These are phyloP conservation scores for Ascocoryne sarcoides DNA, from an alignment of 2,329 filamentous ascomycete species.

Conservation along the genomic window DNA sequence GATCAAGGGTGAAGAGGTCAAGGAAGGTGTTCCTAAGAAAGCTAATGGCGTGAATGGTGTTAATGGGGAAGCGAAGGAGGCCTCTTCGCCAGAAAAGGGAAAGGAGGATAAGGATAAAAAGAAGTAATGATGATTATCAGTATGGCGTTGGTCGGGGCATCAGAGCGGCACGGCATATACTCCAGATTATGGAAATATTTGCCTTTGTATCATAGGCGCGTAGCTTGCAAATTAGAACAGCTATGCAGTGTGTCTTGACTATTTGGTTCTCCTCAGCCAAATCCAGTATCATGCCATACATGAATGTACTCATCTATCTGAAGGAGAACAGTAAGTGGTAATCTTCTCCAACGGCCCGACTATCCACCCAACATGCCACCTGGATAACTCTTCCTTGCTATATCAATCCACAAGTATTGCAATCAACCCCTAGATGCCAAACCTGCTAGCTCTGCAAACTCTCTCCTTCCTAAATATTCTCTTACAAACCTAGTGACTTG, in stretches of 20 bases:
- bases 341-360: no score
- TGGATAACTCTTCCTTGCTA: no score
- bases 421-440: no score
- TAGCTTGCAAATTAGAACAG: slow-evolving; percentile 23
- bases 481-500: no score
- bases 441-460: no score
- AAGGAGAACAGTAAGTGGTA: no score
- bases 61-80: slow-evolving; percentile 40
- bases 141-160: slow-evolving; percentile 19
- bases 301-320: no score
- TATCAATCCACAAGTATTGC: no score
- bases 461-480: no score
- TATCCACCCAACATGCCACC: no score
- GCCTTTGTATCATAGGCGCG: slow-evolving; percentile 29
- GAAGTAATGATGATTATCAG: slow-evolving; percentile 25
- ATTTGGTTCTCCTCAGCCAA: no score
- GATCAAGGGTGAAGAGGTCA: slow-evolving; percentile 56
- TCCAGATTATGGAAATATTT: slow-evolving; percentile 15
- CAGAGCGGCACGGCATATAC: slow-evolving; percentile 20
- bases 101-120: slow-evolving; percentile 48
- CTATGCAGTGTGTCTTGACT: slow-evolving; percentile 14
- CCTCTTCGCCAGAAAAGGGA: slow-evolving; percentile 40
- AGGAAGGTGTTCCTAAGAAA: slow-evolving; percentile 53
- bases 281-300: no score
- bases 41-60: slow-evolving; percentile 46